Percentiles rank a stretch among this genome's conserved stretches.
Evolutionary conservation across 345 rosid species (phyloP).

Genomic region (Syzygium grande): DNA sequence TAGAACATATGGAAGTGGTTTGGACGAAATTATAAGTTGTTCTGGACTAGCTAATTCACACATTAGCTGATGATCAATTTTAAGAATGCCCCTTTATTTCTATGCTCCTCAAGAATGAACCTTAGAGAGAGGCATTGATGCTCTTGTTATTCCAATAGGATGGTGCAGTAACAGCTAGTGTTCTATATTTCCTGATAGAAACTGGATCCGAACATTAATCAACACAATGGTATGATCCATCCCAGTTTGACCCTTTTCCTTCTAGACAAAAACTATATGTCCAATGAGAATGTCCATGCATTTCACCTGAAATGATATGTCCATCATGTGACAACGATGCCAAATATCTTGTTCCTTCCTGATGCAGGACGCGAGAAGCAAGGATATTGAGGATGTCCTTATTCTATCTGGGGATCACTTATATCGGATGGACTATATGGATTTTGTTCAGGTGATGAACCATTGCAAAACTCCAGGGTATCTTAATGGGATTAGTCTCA

Average conservation of each 20-base stretch:
- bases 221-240: not conserved
- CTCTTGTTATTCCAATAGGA: not conserved
- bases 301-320: not conserved
- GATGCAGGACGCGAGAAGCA: conserved; percentile 61
- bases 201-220: not conserved
- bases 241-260: not conserved
- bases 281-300: not conserved
- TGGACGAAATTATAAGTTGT: not conserved
- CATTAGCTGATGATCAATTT: not conserved
- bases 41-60: not conserved
- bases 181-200: not conserved
- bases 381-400: conserved; percentile 80
- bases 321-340: not conserved
- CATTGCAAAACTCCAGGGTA: not conserved
- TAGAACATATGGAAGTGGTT: not conserved
- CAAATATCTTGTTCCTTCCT: not conserved
- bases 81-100: not conserved
- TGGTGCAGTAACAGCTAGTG: not conserved
- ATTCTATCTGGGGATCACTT: conserved; percentile 94
- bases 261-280: not conserved
- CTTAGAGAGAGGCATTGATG: not conserved
- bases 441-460: conserved; percentile 69
- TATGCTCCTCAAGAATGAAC: not conserved
- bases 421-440: conserved; percentile 94
- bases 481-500: not conserved